Conservation (phyloP, 225 moss, liverwort and hornwort genomes). For the Pleurozium schreberi region DNA sequence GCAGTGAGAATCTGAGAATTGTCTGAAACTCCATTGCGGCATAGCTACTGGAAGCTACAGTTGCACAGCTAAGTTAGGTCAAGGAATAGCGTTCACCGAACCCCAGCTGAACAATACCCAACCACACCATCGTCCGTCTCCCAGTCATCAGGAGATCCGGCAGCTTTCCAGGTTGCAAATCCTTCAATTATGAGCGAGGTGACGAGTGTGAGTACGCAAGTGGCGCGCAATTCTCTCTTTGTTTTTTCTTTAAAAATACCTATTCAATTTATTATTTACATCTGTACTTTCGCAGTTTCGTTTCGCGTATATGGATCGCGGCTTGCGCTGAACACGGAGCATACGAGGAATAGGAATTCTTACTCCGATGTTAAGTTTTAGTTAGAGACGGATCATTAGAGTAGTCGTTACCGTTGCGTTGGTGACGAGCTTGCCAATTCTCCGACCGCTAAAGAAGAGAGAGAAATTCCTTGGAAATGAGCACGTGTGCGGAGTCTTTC, state of each 20-base stretch:
- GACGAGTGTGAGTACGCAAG: background rate
- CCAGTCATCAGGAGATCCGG: background rate
- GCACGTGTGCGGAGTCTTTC: background rate
- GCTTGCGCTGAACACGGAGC: background rate
- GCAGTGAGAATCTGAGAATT: background rate
- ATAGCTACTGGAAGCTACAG: background rate
- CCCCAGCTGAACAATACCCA: background rate
- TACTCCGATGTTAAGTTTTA: background rate
- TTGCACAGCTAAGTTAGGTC: no score
- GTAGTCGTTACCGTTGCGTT: background rate
- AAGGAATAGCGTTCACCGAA: background rate
- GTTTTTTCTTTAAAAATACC: background rate
- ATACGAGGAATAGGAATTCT: background rate
- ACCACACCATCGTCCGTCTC: background rate
- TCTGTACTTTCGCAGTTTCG: no score
- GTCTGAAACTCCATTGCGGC: background rate
- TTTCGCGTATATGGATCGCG: no score
- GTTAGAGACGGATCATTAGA: no score
- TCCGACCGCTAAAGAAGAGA: background rate
- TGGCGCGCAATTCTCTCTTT: no score
- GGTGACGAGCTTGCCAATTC: background rate
- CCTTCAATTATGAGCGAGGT: background rate
- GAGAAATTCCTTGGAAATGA: background rate
- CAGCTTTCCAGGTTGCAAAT: background rate
- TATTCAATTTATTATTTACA: no score